These are phyloP conservation scores for Luvunga scandens DNA, from an alignment of 345 rosid genomes.

Conservation along the genomic window DNA sequence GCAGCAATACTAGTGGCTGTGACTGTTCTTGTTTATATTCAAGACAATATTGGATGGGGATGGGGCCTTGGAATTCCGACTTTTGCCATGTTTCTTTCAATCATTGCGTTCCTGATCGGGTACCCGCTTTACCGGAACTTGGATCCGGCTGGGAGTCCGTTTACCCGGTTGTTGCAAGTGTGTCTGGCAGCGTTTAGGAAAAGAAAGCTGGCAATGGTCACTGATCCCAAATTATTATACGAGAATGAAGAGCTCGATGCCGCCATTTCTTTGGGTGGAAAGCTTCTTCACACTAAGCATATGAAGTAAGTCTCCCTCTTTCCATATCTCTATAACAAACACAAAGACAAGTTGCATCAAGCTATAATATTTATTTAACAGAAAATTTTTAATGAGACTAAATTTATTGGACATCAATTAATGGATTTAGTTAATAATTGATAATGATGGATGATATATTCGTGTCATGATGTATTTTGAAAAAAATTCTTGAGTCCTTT, in stretches of 20 bases:
- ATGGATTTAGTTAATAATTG: not conserved
- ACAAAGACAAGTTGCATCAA: not conserved
- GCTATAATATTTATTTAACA: not conserved
- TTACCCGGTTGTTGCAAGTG: slow-evolving; percentile 79
- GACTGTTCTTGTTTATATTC: slow-evolving; percentile 74
- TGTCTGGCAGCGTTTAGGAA: slow-evolving; percentile 62
- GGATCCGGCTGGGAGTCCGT: slow-evolving; percentile 87
- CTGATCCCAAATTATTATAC: slow-evolving; percentile 48
- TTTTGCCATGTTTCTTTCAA: slow-evolving; percentile 62
- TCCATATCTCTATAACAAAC: not conserved
- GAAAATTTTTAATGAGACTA: not conserved
- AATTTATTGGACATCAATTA: not conserved
- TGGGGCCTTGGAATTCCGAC: slow-evolving; percentile 85
- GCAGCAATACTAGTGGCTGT: slow-evolving; percentile 61
- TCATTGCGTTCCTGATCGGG: slow-evolving; percentile 49
- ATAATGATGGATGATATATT: not conserved
- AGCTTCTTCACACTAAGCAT: slow-evolving; percentile 56
- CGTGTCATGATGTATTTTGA: too few relatives aligned
- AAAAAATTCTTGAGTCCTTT: too few relatives aligned
- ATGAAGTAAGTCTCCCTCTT: slow-evolving; percentile 42
- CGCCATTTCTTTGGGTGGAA: slow-evolving; percentile 65
- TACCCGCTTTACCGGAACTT: slow-evolving; percentile 70
- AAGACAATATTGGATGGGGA: slow-evolving; percentile 86
- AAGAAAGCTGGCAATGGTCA: slow-evolving; percentile 42
- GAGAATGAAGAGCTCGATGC: slow-evolving; percentile 68